Base-by-base conservation (phyloP, 2,329 filamentous ascomycete genomes). In the Penicillium olsonii region DNA sequence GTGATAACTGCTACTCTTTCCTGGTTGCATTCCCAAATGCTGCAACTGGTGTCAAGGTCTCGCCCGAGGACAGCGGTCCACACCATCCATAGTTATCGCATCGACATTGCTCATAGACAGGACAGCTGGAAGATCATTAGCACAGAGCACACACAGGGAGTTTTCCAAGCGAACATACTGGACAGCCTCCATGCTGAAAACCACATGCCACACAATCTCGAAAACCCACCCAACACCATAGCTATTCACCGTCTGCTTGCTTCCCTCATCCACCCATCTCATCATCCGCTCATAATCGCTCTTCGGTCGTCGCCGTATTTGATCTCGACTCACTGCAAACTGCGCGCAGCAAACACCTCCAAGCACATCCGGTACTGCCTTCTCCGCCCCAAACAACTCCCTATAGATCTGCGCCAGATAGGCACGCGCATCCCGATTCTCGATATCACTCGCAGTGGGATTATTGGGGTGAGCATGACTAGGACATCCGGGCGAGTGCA, bases 401-500 rank as follows among this genome's bases (percentile, higher is more conserved):
- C 38, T 40, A 44, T 55, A 54, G 39, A 59, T 46, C 1, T 20
- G 40, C 6, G 55, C 19, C 38, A 64, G 60, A 22, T 57, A 40
- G n/a, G 53, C 51, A 10, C 57, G 51, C n/a, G 57, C 58, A 48
- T 54, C 61, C n/a, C 54, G 43, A 14, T 48, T 53, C 8, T 59
- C 37, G 10, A 57, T 57, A 14, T 61, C 55, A 8, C 55, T 45
- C 12, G 60, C 52, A 2, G 59, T 54, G 5, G 66, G 53, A 33
- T 56, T 55, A 15, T 65, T 62, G 0, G 67, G 66, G 5, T 60
- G 55, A 6, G 71, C 55, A 40, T 67, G 63, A 6, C 50, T 56
- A 9, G 69, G 70, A 55, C 71, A 74, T 11, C 69, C 68, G 9
- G 67, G 61, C n/a, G 53, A 48, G 14, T 51, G 50, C 11, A 63